These are phyloP conservation scores for Ligustrum vulgare DNA, from an alignment of 257 asterid genomes.

Conservation along the genomic window DNA sequence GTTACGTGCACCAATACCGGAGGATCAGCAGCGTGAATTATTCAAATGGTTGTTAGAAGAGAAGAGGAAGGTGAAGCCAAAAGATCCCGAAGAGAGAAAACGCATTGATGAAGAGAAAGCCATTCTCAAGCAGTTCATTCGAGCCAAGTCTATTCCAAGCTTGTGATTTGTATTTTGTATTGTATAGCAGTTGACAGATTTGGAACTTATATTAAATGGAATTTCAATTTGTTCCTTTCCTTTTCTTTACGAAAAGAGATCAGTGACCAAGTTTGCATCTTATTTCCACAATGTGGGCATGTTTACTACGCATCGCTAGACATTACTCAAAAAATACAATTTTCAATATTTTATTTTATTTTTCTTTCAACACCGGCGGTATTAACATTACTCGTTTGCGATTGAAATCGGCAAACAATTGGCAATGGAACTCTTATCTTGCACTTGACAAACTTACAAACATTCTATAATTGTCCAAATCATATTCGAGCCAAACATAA, in stretches of 20 bases:
- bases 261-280: neutral
- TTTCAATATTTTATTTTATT: neutral
- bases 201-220: neutral
- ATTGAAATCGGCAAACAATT: too few species aligned
- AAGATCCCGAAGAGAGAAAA: constrained; percentile 66
- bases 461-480: too few species aligned
- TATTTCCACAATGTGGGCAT: neutral
- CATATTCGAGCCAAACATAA: too few species aligned
- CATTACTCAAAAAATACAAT: neutral
- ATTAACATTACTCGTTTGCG: too few species aligned
- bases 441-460: too few species aligned
- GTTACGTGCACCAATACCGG: constrained; percentile 58
- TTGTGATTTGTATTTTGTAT: constrained; percentile 27
- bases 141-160: constrained; percentile 59
- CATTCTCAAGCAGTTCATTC: constrained; percentile 72
- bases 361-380: too few species aligned
- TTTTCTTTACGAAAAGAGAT: neutral
- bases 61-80: constrained; percentile 73
- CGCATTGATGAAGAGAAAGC: constrained; percentile 90
- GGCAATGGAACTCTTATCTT: too few species aligned
- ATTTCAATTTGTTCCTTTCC: neutral
- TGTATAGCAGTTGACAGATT: neutral
- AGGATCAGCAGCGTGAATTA: constrained; percentile 69
- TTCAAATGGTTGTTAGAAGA: constrained; percentile 84
- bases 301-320: neutral